Conservation (phyloP, 1,284 basidiomycete species). For the Leccinum subatratum region DNA sequence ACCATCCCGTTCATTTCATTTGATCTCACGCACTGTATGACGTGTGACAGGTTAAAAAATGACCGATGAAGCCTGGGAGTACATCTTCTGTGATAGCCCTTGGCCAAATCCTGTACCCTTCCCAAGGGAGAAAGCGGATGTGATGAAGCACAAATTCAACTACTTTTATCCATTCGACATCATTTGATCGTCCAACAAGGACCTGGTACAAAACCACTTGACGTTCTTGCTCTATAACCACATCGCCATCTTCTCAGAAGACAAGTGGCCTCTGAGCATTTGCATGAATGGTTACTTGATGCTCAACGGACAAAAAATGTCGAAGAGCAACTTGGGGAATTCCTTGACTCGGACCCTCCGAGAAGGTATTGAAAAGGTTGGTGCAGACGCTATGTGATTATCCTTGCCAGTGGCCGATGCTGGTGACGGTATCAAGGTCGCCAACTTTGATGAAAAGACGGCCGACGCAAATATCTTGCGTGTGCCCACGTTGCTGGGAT, state of each 20-base stretch:
- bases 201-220: constrained; percentile 93
- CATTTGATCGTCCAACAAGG: constrained; percentile 98
- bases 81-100: constrained; percentile 76
- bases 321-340: constrained; percentile 86
- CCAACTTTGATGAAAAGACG: constrained; percentile 98
- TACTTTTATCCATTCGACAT: constrained; percentile 96
- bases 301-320: constrained; percentile 99
- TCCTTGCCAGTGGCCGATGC: constrained; percentile 79
- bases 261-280: constrained; percentile 91
- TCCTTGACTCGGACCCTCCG: constrained; percentile 63
- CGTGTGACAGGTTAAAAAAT: constrained; percentile 84
- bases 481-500: constrained; percentile 85
- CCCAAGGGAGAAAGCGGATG: constrained; percentile 73
- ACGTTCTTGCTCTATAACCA: constrained; percentile 96
- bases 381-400: constrained; percentile 89
- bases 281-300: constrained; percentile 95
- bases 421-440: constrained; percentile 95
- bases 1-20: not conserved
- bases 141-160: constrained; percentile 86
- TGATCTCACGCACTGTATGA: not conserved
- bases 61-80: constrained; percentile 98
- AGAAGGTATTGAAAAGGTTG: constrained; percentile 81
- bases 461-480: constrained; percentile 97
- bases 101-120: constrained; percentile 57
- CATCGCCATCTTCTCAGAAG: constrained; percentile 88